phyloP scores from a whole-genome alignment of 768 basidiomycete species.

The Phylloporus arenicola region DNA sequence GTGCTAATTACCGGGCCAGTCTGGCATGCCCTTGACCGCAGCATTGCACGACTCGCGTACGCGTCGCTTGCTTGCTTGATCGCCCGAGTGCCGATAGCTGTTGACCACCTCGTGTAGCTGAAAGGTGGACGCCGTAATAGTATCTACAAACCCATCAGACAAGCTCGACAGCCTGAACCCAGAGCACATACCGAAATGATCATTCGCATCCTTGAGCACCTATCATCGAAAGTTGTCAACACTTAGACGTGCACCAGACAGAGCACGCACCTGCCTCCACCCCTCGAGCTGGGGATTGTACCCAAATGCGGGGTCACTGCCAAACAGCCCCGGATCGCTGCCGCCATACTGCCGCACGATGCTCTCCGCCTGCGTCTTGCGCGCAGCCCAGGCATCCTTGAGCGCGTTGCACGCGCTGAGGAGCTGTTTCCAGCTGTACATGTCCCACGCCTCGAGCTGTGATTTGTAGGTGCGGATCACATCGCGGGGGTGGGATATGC shows the following conservation, averaged over 20 bases:
- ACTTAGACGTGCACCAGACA: neutral
- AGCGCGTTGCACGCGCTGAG: conserved; percentile 57
- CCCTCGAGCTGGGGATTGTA: conserved; percentile 50
- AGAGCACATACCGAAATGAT: conserved; percentile 42
- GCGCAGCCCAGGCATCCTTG: conserved; percentile 57
- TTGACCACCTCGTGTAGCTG: conserved; percentile 72
- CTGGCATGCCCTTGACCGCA: conserved; percentile 63
- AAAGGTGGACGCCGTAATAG: conserved; percentile 62
- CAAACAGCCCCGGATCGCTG: conserved; percentile 26
- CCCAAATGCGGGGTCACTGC: conserved; percentile 33
- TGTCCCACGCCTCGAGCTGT: conserved; percentile 68
- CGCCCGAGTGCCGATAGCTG: conserved; percentile 71
- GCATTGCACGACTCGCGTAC: conserved; percentile 79
- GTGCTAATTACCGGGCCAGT: conserved; percentile 52
- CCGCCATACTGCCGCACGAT: conserved; percentile 43
- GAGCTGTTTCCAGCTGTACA: conserved; percentile 67
- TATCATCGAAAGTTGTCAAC: conserved; percentile 20
- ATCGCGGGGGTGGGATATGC: conserved; percentile 57
- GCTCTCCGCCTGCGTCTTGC: conserved; percentile 51
- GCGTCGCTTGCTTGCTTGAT: conserved; percentile 63
- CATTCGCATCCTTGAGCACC: conserved; percentile 53
- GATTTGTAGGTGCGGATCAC: conserved; percentile 60
- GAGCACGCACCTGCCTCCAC: conserved; percentile 50
- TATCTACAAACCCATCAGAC: conserved; percentile 19
- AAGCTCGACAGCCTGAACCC: neutral